phyloP scores from a whole-genome alignment of 1,139 yeast species.

The Kodamaea suecica region DNA sequence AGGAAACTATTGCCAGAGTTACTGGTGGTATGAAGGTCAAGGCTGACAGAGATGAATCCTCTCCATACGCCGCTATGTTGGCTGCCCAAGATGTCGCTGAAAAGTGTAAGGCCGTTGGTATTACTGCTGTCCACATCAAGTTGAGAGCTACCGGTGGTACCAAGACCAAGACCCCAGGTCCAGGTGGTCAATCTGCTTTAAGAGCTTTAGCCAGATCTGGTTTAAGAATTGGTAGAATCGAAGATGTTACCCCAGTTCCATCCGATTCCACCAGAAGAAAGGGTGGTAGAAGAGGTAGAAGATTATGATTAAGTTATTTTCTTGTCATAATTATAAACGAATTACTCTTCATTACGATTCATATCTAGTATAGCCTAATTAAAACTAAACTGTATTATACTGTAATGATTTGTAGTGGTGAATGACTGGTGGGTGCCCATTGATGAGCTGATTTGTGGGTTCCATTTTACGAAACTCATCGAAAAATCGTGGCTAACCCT shows the following conservation, averaged over 20 bases:
- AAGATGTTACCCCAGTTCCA: conserved; percentile 99
- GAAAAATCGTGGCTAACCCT: background rate
- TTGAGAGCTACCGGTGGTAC: conserved; percentile 99
- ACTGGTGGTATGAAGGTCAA: conserved; percentile 99
- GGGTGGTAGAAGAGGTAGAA: conserved; percentile 99
- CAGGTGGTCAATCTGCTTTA: conserved; percentile 99
- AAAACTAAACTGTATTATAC: conserved; percentile 6
- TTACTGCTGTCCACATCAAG: conserved; percentile 99
- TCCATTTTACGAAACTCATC: too few species aligned
- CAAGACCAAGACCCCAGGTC: conserved; percentile 99
- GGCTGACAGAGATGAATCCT: conserved; percentile 99
- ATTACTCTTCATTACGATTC: background rate
- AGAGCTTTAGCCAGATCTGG: conserved; percentile 99
- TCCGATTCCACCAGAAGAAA: conserved; percentile 99
- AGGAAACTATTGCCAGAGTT: conserved; percentile 99
- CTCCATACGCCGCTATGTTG: conserved; percentile 99
- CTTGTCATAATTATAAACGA: conserved; percentile 1
- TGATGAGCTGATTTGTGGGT: background rate
- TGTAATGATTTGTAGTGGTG: too few species aligned
- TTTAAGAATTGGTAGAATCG: conserved; percentile 99
- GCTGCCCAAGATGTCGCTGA: conserved; percentile 99
- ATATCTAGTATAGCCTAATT: conserved; percentile 8
- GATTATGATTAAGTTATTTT: conserved; percentile 62
- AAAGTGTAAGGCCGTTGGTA: conserved; percentile 99
- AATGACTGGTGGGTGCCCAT: too few species aligned